Base-by-base conservation (phyloP, 768 basidiomycete genomes). In the Macrocybe gigantea region DNA sequence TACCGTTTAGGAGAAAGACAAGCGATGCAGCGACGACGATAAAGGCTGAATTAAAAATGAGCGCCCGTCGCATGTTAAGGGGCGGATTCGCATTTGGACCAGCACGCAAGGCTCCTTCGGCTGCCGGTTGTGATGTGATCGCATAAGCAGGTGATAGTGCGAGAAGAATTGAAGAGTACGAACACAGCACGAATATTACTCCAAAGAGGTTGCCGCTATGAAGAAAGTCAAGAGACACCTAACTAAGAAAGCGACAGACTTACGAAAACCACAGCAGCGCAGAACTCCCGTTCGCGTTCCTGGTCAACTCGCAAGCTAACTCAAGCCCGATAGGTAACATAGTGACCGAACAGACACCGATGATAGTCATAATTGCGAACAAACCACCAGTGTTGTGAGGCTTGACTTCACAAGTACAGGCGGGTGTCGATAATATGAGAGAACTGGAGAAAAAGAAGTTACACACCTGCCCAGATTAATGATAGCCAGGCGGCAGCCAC, bases 291-390 rank as follows among this genome's bases (percentile, higher is more conserved):
- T 89, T 86, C 1, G 88, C 78, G 57, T 88, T 90, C 48, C 86
- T 73, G 6, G 89, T 89, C 14, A 92, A 60, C 61, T 93, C 91
- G 35, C 82, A 85, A 10, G 77, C 83, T 14, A 93, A 77, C 59
- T 93, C 90, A 48, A 93, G 67, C 1, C 71, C 81, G 31, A 92
- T 73, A 1, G 90, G 88, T 2, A 93, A 74, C 67, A 93, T 75
- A 2, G 81, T 77, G 48, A 93, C 53, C 2, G 82, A 81, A 41
- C 73, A 64, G 10, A 77, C 65, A 11, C 91, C 91, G 32, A 91
- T 75, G 32, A 92, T 59, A 3, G 75, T 75, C 70, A 86, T 82
- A 41, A 92, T 69, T 3, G 71, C 73, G 59, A 80, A 93, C 7
- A 92, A 62, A 0, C 70, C 80, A 1, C 62, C 80, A 1, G 66